Evolutionary conservation across 805 yeast genomes (phyloP), one percentile per base, ranked within the genome.

Genomic region (Nakazawaea anatomiae): DNA sequence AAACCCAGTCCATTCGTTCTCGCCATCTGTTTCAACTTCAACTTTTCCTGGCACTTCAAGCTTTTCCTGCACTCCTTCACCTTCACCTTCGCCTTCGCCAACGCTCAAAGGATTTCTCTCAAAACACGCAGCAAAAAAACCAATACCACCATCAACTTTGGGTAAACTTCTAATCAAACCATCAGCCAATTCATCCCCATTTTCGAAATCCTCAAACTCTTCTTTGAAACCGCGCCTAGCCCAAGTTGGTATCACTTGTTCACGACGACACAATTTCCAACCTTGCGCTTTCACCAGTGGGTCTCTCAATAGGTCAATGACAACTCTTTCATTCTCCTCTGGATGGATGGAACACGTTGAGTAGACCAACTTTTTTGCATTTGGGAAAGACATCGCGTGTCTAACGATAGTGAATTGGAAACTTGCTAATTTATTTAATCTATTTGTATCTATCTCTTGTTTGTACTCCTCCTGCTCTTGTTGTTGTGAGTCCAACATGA

Each of bases 261-360:
- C 71, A 46, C 87, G 71, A 1, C 75, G 62, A 29, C 78, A 77
- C 10, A 94, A 75, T 56, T 60, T 73, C 98, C 99, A 94, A 1
- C 96, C 96, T 54, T 69, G 73, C 12, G 67, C 65, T 52, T 78
- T 72, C 3, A 92, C 76, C n/a, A 77, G 78, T 0, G 75, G 70
- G 57, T 89, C 96, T 39, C 75, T 68, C 42, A 94, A 68, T 39
- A 94, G 69, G 57, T 86, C 89, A 47, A 85, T 79, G 2, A 90
- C 98, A 2, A 94, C 99, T 41, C 87, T 74, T 67, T 94, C 99
- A 61, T 94, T 92, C 62, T 95, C 99, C 58, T 89, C 87, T 0
- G 92, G 85, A 64, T 94, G 96, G 11, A 94, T 79, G 0, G 98
- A 92, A 67, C 99, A 94, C 1, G 99, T 94, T 9, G 97, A 90